These are phyloP conservation scores for Magnaporthiopsis rhizophila DNA, from an alignment of 2,329 filamentous ascomycete species.

Conservation along the genomic window DNA sequence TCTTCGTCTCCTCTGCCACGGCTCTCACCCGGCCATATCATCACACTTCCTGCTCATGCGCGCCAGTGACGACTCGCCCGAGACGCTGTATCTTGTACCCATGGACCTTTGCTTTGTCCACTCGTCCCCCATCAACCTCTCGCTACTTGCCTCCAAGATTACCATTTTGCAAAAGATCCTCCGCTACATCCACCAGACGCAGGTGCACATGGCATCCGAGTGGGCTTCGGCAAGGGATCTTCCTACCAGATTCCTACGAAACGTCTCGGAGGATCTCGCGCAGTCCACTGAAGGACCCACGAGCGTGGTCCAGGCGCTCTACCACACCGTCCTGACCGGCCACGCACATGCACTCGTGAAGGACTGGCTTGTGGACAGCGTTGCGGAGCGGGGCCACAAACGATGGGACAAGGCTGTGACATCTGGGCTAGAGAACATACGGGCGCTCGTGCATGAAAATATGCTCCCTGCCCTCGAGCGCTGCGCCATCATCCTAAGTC, in stretches of 20 bases:
- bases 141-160: slow-evolving; percentile 76
- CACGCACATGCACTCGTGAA: slow-evolving; percentile 66
- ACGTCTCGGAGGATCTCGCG: slow-evolving; percentile 66
- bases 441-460: slow-evolving; percentile 75
- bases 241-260: slow-evolving; percentile 67
- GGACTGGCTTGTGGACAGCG: slow-evolving; percentile 82
- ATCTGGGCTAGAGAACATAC: slow-evolving; percentile 68
- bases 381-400: slow-evolving; percentile 83
- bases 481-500: slow-evolving; percentile 70
- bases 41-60: slow-evolving; percentile 64
- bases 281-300: slow-evolving; percentile 49
- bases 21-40: slow-evolving; percentile 65
- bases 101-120: slow-evolving; percentile 80
- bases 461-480: slow-evolving; percentile 83
- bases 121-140: slow-evolving; percentile 70
- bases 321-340: slow-evolving; percentile 77
- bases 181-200: slow-evolving; percentile 74
- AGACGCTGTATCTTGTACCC: slow-evolving; percentile 55
- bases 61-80: slow-evolving; percentile 24
- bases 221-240: slow-evolving; percentile 78
- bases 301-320: slow-evolving; percentile 66
- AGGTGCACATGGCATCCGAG: slow-evolving; percentile 70
- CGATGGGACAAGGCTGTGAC: slow-evolving; percentile 87
- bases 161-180: slow-evolving; percentile 82
- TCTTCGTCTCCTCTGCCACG: slow-evolving; percentile 47